These are phyloP conservation scores for Phytophthora citrophthora DNA, from an alignment of 352 stramenopile species.

Conservation along the genomic window DNA sequence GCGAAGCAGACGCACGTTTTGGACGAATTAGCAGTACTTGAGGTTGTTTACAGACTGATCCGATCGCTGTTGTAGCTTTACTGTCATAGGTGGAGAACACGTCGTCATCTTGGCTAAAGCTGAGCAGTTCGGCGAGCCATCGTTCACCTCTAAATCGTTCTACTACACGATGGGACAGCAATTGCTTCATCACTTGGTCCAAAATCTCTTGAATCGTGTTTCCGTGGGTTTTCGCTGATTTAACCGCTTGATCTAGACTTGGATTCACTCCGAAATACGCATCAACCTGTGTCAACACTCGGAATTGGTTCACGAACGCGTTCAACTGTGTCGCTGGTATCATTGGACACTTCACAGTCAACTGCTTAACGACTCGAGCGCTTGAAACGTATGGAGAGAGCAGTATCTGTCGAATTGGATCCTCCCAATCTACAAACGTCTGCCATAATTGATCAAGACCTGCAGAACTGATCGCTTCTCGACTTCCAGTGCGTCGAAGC, in stretches of 20 bases:
- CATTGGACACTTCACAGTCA: conserved; percentile 23
- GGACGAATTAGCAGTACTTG: conserved; percentile 26
- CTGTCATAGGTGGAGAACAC: conserved; percentile 35
- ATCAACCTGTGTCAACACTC: conserved; percentile 45
- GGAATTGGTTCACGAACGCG: conserved; percentile 46
- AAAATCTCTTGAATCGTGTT: conserved; percentile 35
- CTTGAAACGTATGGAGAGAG: conserved; percentile 31
- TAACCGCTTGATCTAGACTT: conserved; percentile 37
- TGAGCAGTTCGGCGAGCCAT: conserved; percentile 60
- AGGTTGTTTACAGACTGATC: conserved; percentile 18
- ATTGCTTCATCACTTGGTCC: conserved; percentile 32
- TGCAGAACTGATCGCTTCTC: conserved; percentile 18
- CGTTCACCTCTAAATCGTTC: conserved; percentile 53
- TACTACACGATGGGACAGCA: conserved; percentile 36
- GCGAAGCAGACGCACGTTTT: conserved; percentile 5
- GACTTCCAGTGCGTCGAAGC: conserved; percentile 26
- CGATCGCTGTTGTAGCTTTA: conserved; percentile 18
- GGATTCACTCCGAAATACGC: conserved; percentile 54
- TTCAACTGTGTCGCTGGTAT: conserved; percentile 49
- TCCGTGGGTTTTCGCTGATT: conserved; percentile 21
- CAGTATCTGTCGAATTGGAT: conserved; percentile 23
- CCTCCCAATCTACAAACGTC: conserved; percentile 30
- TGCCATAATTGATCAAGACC: conserved; percentile 38
- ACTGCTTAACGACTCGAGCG: conserved; percentile 30
- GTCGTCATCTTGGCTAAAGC: conserved; percentile 33